These are phyloP conservation scores for Plasmodium ovale DNA, from an alignment of 169 alveolate species.

Conservation along the genomic window DNA sequence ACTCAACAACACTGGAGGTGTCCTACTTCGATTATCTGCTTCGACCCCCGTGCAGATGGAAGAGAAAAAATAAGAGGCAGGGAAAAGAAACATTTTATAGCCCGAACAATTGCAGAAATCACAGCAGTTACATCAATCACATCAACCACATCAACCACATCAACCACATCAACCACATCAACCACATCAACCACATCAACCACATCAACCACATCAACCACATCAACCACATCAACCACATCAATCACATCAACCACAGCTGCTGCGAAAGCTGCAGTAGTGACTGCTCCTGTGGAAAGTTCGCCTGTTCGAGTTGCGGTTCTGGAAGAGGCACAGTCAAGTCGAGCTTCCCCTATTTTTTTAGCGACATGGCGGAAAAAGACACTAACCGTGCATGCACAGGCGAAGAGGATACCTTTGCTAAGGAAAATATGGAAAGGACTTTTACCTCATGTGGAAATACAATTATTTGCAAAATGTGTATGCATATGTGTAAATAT, in stretches of 20 bases:
- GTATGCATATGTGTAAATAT: slow-evolving; percentile 26
- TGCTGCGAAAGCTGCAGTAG: no score
- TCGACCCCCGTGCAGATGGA: background rate
- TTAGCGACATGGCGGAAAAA: background rate
- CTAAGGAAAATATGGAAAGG: no score
- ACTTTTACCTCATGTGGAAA: background rate
- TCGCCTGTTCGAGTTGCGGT: no score
- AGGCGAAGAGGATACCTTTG: no score
- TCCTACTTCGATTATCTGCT: slow-evolving; percentile 29
- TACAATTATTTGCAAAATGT: slow-evolving; percentile 31
- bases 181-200: no score
- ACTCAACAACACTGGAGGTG: background rate
- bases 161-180: no score
- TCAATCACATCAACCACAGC: background rate
- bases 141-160: no score
- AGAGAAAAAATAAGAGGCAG: slow-evolving; percentile 4
- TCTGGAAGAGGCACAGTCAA: no score
- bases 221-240: background rate
- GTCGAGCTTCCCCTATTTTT: no score
- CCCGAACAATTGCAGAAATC: background rate
- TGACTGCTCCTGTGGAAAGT: no score
- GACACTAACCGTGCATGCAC: background rate
- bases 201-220: background rate
- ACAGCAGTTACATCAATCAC: background rate
- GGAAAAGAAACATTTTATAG: background rate